These are phyloP conservation scores for Panus rudis DNA, from an alignment of 768 basidiomycete species.

Conservation along the genomic window DNA sequence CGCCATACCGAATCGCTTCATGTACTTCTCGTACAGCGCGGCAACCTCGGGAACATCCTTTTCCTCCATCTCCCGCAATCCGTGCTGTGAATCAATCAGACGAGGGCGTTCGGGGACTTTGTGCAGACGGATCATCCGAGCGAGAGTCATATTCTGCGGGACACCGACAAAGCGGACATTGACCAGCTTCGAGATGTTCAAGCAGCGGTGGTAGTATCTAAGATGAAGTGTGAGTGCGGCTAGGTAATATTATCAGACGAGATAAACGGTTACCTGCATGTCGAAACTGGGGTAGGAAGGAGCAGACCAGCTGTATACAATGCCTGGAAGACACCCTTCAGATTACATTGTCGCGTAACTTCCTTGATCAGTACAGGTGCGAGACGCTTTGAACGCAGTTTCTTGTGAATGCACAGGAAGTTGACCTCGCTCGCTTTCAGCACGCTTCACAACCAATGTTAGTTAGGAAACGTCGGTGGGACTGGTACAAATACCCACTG, in stretches of 20 bases:
- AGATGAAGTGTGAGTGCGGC: not conserved
- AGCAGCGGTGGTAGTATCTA: slow-evolving; percentile 87
- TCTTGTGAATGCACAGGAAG: slow-evolving; percentile 97
- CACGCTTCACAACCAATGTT: slow-evolving; percentile 34
- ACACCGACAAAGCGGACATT: slow-evolving; percentile 87
- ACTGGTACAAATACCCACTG: slow-evolving; percentile 44
- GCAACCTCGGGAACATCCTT: slow-evolving; percentile 66
- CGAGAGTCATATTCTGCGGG: slow-evolving; percentile 81
- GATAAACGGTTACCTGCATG: slow-evolving; percentile 54
- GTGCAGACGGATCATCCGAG: slow-evolving; percentile 78
- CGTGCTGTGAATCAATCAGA: slow-evolving; percentile 34
- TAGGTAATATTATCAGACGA: not conserved
- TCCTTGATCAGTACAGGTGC: slow-evolving; percentile 97
- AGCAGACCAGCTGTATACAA: slow-evolving; percentile 95
- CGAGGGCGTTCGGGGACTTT: slow-evolving; percentile 50
- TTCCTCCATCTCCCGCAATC: slow-evolving; percentile 85
- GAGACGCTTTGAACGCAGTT: slow-evolving; percentile 88
- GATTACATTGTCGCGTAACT: slow-evolving; percentile 86
- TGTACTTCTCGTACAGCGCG: slow-evolving; percentile 66
- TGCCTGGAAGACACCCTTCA: slow-evolving; percentile 90
- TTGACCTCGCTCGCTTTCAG: slow-evolving; percentile 88
- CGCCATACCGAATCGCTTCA: slow-evolving; percentile 79
- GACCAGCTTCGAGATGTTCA: slow-evolving; percentile 89
- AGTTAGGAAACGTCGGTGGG: not conserved
- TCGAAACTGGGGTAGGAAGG: slow-evolving; percentile 87